These are phyloP conservation scores for Silene coronaria DNA, from an alignment of 179 eudicot genomes.

Conservation along the genomic window DNA sequence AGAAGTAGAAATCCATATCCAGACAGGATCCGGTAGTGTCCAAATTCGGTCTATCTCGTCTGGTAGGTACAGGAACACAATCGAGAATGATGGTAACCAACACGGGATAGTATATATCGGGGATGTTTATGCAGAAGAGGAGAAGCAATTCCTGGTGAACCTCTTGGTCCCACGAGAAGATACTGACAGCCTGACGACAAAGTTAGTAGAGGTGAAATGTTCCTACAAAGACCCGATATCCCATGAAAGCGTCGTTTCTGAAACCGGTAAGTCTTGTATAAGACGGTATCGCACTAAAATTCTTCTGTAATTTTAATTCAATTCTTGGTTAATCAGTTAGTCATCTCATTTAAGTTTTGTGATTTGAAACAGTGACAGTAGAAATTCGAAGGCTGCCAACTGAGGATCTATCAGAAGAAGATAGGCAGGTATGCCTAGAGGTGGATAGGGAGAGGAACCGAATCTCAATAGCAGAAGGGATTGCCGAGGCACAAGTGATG, in stretches of 20 bases:
- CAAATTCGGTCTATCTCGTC: constrained; percentile 34
- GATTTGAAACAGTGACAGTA: constrained; percentile 23
- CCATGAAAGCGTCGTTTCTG: constrained; percentile 23
- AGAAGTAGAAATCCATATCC: constrained; percentile 32
- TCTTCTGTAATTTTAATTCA: neutral
- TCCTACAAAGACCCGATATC: constrained; percentile 34
- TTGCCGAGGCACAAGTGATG: constrained; percentile 36
- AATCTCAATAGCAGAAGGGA: constrained; percentile 38
- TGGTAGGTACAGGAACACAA: constrained; percentile 33
- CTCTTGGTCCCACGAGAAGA: constrained; percentile 34
- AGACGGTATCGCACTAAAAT: no score
- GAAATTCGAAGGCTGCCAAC: constrained; percentile 33
- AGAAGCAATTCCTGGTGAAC: constrained; percentile 42
- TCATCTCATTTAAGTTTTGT: no score
- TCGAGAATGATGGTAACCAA: constrained; percentile 15
- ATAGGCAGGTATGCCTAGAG: constrained; percentile 33
- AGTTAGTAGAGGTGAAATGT: constrained; percentile 35
- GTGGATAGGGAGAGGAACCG: constrained; percentile 56
- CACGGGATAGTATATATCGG: constrained; percentile 32
- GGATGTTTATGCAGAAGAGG: constrained; percentile 59
- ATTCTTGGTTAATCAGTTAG: no score
- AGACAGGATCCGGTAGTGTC: constrained; percentile 29
- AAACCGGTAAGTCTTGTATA: neutral
- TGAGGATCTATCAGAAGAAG: constrained; percentile 23
- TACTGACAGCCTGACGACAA: constrained; percentile 20